phyloP scores from a whole-genome alignment of 495 filamentous ascomycete genomes.

The Pseudoneurospora amorphoporcata region DNA sequence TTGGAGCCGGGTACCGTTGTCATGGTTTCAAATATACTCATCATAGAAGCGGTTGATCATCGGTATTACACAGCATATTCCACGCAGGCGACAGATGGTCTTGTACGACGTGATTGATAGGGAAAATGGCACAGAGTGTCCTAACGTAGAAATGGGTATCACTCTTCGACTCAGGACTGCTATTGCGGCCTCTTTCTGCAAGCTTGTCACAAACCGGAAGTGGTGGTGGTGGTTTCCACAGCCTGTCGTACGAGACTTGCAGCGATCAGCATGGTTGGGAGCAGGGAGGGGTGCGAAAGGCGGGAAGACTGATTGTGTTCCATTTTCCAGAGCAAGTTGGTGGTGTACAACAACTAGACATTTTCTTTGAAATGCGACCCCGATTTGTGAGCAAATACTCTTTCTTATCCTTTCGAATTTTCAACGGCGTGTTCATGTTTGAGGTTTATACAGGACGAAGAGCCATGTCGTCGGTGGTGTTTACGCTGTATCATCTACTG shows the following conservation, averaged over 20 bases:
- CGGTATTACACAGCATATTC: not conserved
- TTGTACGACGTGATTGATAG: not conserved
- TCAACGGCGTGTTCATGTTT: not conserved
- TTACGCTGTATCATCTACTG: not conserved
- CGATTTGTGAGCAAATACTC: not conserved
- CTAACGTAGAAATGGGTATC: not conserved
- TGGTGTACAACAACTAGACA: not conserved
- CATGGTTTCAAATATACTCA: not conserved
- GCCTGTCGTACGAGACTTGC: constrained; percentile 11
- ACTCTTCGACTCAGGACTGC: not conserved
- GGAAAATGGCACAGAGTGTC: not conserved
- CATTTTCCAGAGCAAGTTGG: not conserved
- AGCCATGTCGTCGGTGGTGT: not conserved
- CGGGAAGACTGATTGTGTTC: not conserved
- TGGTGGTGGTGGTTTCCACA: not conserved
- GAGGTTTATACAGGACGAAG: not conserved
- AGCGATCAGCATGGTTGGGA: constrained; percentile 11
- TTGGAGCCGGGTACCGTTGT: not conserved
- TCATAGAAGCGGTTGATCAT: not conserved
- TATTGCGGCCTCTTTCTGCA: not conserved
- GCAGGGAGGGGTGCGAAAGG: not conserved
- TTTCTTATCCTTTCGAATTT: not conserved
- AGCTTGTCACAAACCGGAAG: not conserved
- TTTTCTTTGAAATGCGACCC: not conserved
- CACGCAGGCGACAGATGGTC: not conserved